phyloP scores from a whole-genome alignment of 2,329 filamentous ascomycete genomes.

The Plectosphaerella plurivora region DNA sequence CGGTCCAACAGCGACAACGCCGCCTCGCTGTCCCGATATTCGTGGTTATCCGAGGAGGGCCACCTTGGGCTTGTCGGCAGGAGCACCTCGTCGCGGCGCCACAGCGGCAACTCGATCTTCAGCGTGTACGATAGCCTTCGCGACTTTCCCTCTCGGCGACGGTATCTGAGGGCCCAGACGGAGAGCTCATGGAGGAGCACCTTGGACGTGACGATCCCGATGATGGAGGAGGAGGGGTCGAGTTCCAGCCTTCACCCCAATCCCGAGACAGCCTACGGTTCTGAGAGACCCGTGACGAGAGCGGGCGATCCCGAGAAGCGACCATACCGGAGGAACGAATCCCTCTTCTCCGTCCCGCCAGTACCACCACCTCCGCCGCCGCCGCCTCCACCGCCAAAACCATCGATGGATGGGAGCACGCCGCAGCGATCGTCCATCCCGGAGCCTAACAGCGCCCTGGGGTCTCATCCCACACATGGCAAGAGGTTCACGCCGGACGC shows the following conservation, averaged over 20 bases:
- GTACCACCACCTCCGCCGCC: slow-evolving; percentile 1
- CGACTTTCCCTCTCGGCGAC: slow-evolving; percentile 9
- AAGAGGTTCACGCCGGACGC: slow-evolving; percentile 6
- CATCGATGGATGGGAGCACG: background rate
- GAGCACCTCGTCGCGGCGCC: background rate
- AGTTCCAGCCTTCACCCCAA: slow-evolving; percentile 16
- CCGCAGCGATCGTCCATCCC: slow-evolving; percentile 6
- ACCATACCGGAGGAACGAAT: background rate
- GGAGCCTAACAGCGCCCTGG: slow-evolving; percentile 7
- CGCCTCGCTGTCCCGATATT: background rate
- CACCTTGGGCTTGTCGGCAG: background rate
- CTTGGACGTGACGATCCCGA: slow-evolving; percentile 22
- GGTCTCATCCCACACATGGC: slow-evolving; percentile 8
- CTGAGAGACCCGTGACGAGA: slow-evolving; percentile 1
- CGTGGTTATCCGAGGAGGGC: slow-evolving; percentile 3
- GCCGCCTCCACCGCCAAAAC: background rate
- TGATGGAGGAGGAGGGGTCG: slow-evolving; percentile 8
- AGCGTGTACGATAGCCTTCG: slow-evolving; percentile 15
- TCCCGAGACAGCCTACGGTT: slow-evolving; percentile 14
- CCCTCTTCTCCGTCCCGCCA: background rate
- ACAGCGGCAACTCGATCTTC: background rate
- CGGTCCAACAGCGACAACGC: slow-evolving; percentile 2
- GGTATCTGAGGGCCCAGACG: slow-evolving; percentile 12
- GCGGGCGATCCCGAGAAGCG: background rate
- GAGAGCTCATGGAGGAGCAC: slow-evolving; percentile 19